A percentile compares a stretch with the other conserved stretches of the same genome.
phyloP scores from a whole-genome alignment of 805 yeast genomes.

The Nakazawaea wyomingensis region DNA sequence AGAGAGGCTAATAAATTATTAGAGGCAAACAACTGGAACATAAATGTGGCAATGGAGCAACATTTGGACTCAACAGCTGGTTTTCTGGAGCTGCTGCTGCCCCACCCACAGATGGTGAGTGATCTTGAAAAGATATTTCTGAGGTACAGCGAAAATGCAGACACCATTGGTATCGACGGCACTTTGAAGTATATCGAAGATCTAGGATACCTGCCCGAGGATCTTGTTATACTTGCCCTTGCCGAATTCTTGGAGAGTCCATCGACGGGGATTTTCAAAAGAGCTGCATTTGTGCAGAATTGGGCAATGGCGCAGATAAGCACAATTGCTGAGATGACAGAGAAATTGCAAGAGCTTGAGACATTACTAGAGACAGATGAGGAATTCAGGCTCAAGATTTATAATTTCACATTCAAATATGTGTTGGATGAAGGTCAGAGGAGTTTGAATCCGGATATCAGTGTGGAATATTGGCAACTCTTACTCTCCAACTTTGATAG shows the following conservation, averaged over 20 bases:
- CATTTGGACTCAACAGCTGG: constrained; percentile 17
- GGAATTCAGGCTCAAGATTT: constrained; percentile 49
- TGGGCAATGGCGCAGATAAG: constrained; percentile 41
- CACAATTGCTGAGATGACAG: constrained; percentile 43
- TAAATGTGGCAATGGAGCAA: constrained; percentile 28
- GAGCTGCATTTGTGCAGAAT: constrained; percentile 43
- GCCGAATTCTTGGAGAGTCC: constrained; percentile 68
- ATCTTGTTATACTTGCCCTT: constrained; percentile 61
- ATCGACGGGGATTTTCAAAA: constrained; percentile 54
- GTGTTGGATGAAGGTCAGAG: constrained; percentile 57
- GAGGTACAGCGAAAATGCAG: constrained; percentile 22
- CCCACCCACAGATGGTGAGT: background rate
- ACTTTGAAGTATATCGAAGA: constrained; percentile 65
- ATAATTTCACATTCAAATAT: constrained; percentile 67
- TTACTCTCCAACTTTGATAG: constrained; percentile 37
- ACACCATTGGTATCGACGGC: constrained; percentile 69
- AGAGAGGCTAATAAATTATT: constrained; percentile 33
- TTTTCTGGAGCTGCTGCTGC: too few species aligned
- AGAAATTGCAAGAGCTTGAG: constrained; percentile 28
- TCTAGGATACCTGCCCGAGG: constrained; percentile 69
- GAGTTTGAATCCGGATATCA: constrained; percentile 51
- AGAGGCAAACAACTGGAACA: constrained; percentile 25
- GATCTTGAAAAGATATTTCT: constrained; percentile 29
- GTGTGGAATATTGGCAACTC: constrained; percentile 73
- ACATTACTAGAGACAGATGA: constrained; percentile 28